phyloP scores from a whole-genome alignment of 208 protist genomes.

The Lotmaria passim region DNA sequence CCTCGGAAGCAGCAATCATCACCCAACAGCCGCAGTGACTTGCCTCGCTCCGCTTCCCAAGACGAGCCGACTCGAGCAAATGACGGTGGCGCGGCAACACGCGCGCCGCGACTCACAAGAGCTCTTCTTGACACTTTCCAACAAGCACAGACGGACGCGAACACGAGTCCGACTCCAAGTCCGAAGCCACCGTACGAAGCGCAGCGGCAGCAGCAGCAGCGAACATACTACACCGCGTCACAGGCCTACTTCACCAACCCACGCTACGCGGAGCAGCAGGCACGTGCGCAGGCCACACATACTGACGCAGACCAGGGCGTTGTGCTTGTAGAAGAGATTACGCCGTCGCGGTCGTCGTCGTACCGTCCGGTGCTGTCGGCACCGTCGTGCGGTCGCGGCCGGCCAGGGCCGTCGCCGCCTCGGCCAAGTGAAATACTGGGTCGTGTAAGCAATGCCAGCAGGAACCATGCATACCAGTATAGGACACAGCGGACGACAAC shows the following conservation, averaged over 20 bases:
- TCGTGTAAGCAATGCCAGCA: too few species aligned
- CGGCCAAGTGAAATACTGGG: not conserved
- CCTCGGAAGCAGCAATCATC: not conserved
- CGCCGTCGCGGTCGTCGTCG: slow-evolving; percentile 5
- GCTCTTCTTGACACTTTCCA: slow-evolving; percentile 21
- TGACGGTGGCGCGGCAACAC: not conserved
- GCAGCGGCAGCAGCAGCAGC: not conserved
- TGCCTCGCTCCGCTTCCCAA: not conserved
- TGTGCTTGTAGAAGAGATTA: slow-evolving; percentile 8
- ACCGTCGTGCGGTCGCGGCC: not conserved
- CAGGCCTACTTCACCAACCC: slow-evolving; percentile 13
- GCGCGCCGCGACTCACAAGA: slow-evolving; percentile 15
- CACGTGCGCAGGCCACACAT: not conserved
- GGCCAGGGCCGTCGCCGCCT: not conserved
- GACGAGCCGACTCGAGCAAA: not conserved
- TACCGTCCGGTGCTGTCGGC: slow-evolving; percentile 18
- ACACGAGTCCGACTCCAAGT: not conserved
- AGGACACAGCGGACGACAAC: not conserved
- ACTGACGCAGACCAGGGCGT: not conserved
- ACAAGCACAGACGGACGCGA: not conserved
- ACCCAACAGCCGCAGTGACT: not conserved
- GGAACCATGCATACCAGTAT: too few species aligned
- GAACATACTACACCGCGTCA: not conserved
- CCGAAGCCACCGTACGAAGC: not conserved
- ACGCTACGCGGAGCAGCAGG: slow-evolving; percentile 17